Percentiles rank a stretch among this genome's conserved stretches.
Conservation (phyloP, 306 rosid genomes). For the Sicyos edulis region DNA sequence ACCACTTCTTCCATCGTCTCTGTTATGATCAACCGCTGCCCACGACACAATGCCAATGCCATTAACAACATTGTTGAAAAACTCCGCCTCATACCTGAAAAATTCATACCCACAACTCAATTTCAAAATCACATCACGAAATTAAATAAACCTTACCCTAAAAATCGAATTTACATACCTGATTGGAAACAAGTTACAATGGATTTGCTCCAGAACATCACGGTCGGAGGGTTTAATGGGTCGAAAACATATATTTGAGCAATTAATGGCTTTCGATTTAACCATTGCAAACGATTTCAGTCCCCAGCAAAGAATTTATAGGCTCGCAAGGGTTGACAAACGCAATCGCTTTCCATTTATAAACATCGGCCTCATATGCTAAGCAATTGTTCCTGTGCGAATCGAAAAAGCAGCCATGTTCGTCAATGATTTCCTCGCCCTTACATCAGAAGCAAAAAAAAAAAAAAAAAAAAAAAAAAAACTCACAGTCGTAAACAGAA, state of each 20-base stretch:
- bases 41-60: conserved; percentile 67
- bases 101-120: conserved; percentile 15
- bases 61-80: conserved; percentile 70
- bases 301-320: conserved; percentile 55
- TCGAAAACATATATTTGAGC: conserved; percentile 53
- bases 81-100: conserved; percentile 64
- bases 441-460: not conserved
- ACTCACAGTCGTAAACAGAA: not conserved
- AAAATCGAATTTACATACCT: conserved; percentile 43
- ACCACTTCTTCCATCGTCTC: conserved; percentile 51
- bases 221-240: conserved; percentile 68
- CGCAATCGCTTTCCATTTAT: conserved; percentile 50
- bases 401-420: not conserved
- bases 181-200: conserved; percentile 65
- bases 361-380: conserved; percentile 40
- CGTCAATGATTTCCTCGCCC: not conserved
- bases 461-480: too few species aligned
- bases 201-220: conserved; percentile 53
- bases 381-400: conserved; percentile 17
- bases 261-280: conserved; percentile 38
- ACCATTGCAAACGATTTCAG: conserved; percentile 48
- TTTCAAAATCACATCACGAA: not conserved
- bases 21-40: conserved; percentile 75
- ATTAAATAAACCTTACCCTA: conserved; percentile 6
- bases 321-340: conserved; percentile 28